A percentile compares a stretch with the other conserved stretches of the same genome.
Evolutionary conservation across 148 eudicot species (phyloP).

Genomic region (Persicaria maculosa): DNA sequence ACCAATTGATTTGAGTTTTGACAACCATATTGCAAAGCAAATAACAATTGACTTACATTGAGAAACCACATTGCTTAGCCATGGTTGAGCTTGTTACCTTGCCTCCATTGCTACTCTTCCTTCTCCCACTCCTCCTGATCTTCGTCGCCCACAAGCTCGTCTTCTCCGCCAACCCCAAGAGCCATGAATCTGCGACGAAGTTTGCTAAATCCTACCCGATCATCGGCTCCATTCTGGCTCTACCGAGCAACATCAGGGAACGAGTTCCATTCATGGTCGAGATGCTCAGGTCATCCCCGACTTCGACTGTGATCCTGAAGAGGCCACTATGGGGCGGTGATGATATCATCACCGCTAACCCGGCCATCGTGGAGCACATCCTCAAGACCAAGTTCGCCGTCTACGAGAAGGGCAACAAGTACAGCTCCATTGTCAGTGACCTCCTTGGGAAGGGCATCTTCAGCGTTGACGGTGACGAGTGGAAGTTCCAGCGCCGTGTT

Average conservation of each 20-base stretch:
- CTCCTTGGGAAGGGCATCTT: constrained; percentile 43
- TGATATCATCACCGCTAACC: constrained; percentile 21
- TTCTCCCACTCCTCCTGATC: constrained; percentile 8
- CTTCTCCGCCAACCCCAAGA: neutral
- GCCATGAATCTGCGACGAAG: neutral
- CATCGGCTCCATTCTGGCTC: constrained; percentile 15
- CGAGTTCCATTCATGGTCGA: constrained; percentile 18
- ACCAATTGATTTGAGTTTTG: too few species aligned
- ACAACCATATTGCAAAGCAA: neutral
- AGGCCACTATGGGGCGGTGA: constrained; percentile 18
- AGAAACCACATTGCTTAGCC: neutral
- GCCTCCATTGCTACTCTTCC: neutral
- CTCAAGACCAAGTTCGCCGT: constrained; percentile 24
- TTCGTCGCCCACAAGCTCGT: neutral
- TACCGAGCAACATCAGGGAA: neutral
- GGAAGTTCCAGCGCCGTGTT: constrained; percentile 48
- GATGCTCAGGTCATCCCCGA: constrained; percentile 14
- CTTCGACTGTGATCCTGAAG: constrained; percentile 15
- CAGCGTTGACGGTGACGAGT: constrained; percentile 31
- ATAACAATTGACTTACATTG: neutral
- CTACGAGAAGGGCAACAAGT: constrained; percentile 28
- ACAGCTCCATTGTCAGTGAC: constrained; percentile 15
- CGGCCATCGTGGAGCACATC: constrained; percentile 24
- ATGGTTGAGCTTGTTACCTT: neutral
- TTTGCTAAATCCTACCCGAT: constrained; percentile 19